Base-by-base conservation (phyloP, 1,284 basidiomycete species). In the Coriolopsis trogii region DNA sequence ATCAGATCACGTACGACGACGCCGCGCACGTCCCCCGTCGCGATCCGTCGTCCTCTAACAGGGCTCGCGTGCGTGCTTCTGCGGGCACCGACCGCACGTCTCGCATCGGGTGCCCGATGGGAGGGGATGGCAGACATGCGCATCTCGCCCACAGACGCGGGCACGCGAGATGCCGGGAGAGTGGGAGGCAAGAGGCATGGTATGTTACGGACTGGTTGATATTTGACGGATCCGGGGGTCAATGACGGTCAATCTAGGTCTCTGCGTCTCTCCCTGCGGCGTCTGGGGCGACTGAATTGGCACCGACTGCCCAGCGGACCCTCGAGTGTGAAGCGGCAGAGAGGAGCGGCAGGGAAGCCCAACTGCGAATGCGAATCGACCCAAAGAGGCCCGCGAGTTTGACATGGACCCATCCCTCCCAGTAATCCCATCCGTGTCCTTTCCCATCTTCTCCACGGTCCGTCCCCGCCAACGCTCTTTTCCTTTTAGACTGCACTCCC, bases 391-490 rank as follows among this genome's bases (percentile, higher is more conserved):
- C 37, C 15, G 36, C 39, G 38, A 48, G 54, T 41, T 50, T 50
- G 55, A 57, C 55, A 49, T 48, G 41, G 44, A 46, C 45, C 49
- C 46, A 46, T 49, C 51, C 41, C 43, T 47, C 46, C 53, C 42
- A 23, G 12, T n/a, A n/a, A n/a, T n/a, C 18, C 33, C 52, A 24
- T 28, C 38, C 25, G 37, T 31, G 30, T 16, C 30, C 38, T 26
- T 16, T 47, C 44, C 48, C 45, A 45, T 50, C 47, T 45, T 37
- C 34, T 29, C 51, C 41, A 43, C 51, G 44, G 40, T 43, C 52
- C 51, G 51, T 50, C 51, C 43, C 48, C 42, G 18, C 42, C 33
- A 24, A 61, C 63, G 59, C 56, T 52, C 44, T 46, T 46, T 43
- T 30, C 41, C 46, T 41, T 47, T 45, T 40, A 49, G 42, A 41